Conservation (phyloP, 73 alveolate genomes). For the Breviolum minutum region DNA sequence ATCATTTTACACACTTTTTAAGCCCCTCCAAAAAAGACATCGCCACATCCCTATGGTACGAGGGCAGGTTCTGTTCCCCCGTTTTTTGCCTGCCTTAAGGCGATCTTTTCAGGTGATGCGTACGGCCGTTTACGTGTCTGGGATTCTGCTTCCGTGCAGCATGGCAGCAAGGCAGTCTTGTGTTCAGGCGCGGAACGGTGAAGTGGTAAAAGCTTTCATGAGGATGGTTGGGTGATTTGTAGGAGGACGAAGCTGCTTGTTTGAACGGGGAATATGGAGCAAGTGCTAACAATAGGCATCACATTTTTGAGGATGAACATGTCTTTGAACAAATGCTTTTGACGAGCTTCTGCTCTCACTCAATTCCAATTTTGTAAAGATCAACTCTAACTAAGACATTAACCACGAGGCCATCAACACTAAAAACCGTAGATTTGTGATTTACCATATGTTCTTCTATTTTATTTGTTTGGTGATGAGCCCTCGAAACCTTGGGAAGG, state of each 20-base stretch:
- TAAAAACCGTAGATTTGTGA: background rate
- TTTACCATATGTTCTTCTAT: no score
- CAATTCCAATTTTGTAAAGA: no score
- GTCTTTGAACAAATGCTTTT: background rate
- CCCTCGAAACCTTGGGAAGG: background rate
- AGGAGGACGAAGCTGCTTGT: no score
- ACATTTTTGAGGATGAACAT: background rate
- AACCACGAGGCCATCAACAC: background rate
- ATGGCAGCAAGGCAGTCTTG: conserved; percentile 88
- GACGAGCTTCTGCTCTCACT: background rate
- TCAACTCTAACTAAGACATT: no score
- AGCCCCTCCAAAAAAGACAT: no score
- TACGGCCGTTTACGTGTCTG: conserved; percentile 86
- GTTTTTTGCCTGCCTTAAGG: background rate
- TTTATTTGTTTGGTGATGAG: no score
- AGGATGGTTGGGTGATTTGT: no score
- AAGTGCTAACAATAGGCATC: background rate
- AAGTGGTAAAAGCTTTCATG: background rate
- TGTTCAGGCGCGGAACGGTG: conserved; percentile 33
- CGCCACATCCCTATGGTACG: background rate
- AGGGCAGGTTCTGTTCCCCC: background rate
- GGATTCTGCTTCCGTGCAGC: conserved; percentile 91
- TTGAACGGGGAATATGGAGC: background rate
- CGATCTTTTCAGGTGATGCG: conserved; percentile 82
- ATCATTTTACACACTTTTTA: no score